Base-by-base conservation (phyloP, 306 rosid genomes). In the Datisca glomerata region DNA sequence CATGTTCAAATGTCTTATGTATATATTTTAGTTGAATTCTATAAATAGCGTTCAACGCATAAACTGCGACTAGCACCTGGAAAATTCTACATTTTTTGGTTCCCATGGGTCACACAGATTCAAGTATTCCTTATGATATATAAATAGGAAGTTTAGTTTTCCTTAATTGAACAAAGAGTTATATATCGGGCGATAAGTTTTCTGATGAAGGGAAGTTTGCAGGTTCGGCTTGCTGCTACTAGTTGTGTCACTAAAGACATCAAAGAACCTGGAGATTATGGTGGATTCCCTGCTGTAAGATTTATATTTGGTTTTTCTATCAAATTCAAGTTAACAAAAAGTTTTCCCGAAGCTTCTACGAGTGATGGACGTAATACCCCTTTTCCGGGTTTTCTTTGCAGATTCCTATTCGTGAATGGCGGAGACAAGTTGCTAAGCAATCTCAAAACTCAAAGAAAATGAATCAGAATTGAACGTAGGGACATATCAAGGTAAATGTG, bases 151-250 rank as follows among this genome's bases (percentile, higher is more conserved):
- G 23, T 23, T 16, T 45, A 51, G 45, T 31, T 18, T 42, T 34
- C 31, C 40, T 51, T 55, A 31, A 38, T 16, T 36, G 18, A 41
- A 50, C 36, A 28, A 19, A 44, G 49, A 44, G 38, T 40, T n/a
- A 45, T 40, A 44, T 53, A 18, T 41, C 41, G 47, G 53, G 37
- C 12, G 13, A 29, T 37, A 43, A 31, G 33, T 39, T 56, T 38
- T 56, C 69, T 78, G 41, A 67, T 34, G 46, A 9, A 14, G 35
- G 27, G 42, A 45, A 41, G 17, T 56, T 68, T 68, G 61, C 70
- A 77, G 97, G 94, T 82, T 27, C 73, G 89, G 37, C 85, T 87
- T 51, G 94, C 97, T 32, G 97, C 91, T 27, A 17, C 24, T 56
- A 89, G 86, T 59, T 77, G 73, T 61, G 95, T 89, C 31, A 89